Base-by-base conservation (phyloP, 2,329 filamentous ascomycete genomes). In the Cladophialophora chaetospira region DNA sequence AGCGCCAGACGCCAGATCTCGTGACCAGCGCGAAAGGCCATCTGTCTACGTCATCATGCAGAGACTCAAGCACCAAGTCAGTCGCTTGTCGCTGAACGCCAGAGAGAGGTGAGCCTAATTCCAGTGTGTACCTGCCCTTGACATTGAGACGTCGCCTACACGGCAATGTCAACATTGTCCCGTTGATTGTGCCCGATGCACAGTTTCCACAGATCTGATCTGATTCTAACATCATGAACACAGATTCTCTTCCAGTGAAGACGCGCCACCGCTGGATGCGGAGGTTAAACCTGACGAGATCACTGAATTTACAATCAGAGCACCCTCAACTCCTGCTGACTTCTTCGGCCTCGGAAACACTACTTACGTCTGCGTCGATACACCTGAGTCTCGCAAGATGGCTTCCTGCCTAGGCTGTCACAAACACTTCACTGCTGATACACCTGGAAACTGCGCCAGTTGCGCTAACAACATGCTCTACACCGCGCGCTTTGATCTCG, bases 381-480 rank as follows among this genome's bases (percentile, higher is more conserved):
- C 57, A 5, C 11, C 45, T 26, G 13, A 46, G 26, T 40, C 49
- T 38, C 33, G 23, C 42, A 42, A 60, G n/a, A 62, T 62, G 60
- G 53, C 50, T 19, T 44, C 42, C 11, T 60, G 56, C 26, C 50
- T 33, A 17, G 25, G 55, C 23, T 62, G 60, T 45, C 43, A 55
- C 26, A 50, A 43, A 28, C 52, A 53, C 35, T 50, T 55, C 31
- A 49, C 53, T 26, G 44, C 48, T 44, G 42, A 58, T 9, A 25
- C 35, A 28, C 53, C 54, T 10, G 38, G 58, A 66, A 77, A 88
- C 65, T 91, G 88, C 70, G 76, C 82, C 23, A 82, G 87, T 45
- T 88, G 90, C 73, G 86, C 85, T 44, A 82, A 87, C 49, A 90
- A 87, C 66, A 75, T 76, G 49, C 77, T 90, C 26, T 91, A 91